These are phyloP conservation scores for Paecilomyces dactylethromorphus DNA, from an alignment of 2,329 filamentous ascomycete genomes.

Conservation along the genomic window DNA sequence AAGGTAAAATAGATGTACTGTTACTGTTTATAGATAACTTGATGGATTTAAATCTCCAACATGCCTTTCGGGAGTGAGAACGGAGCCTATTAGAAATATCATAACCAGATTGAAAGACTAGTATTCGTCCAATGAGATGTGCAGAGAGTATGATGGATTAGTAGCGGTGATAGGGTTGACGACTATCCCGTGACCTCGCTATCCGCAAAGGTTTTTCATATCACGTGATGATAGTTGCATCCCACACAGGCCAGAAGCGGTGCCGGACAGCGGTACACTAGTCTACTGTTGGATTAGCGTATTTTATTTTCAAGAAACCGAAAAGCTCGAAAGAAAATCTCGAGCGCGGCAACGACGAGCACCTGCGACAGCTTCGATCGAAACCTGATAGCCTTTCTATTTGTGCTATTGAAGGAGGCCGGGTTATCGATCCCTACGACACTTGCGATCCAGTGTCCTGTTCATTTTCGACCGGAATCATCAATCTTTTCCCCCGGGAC, in stretches of 20 bases:
- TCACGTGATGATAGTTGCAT: conserved; percentile 16
- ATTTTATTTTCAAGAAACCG: conserved; percentile 34
- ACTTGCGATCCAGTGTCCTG: neutral
- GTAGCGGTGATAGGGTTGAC: conserved; percentile 5
- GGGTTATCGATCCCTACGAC: conserved; percentile 12
- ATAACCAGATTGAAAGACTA: no score
- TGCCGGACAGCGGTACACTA: conserved; percentile 13
- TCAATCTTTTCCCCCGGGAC: neutral
- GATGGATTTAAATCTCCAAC: no score
- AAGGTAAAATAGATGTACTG: no score
- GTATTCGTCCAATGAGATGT: conserved; percentile 2
- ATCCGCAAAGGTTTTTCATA: neutral
- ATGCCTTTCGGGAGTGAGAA: no score
- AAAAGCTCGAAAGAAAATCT: conserved; percentile 9
- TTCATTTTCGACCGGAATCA: neutral
- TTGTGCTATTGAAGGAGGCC: conserved; percentile 17
- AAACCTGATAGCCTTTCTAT: conserved; percentile 20
- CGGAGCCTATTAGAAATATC: no score
- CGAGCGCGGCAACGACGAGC: conserved; percentile 23
- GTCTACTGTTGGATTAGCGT: conserved; percentile 18
- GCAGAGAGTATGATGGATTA: no score
- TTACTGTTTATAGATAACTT: no score
- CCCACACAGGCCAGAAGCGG: conserved; percentile 11
- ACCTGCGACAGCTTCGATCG: conserved; percentile 23
- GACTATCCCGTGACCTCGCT: conserved; percentile 20